A percentile compares a stretch with the other conserved stretches of the same genome.
These are phyloP conservation scores for Castanea sativa DNA, from an alignment of 306 rosid species.

Conservation along the genomic window DNA sequence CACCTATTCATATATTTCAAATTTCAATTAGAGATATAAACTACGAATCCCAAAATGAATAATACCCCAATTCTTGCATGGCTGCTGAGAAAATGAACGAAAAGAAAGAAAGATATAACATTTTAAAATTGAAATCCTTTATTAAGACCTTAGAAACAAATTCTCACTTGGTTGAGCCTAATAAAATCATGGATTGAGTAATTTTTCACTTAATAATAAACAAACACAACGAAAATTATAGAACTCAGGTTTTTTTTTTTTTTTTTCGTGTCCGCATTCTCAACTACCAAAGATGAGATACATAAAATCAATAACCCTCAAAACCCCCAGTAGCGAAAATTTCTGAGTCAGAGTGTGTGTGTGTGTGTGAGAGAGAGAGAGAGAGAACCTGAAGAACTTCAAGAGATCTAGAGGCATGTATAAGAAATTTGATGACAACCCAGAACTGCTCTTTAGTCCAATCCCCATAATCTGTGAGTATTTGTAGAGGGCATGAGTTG, in stretches of 20 bases:
- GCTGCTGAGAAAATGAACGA: not conserved
- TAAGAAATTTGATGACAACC: constrained; percentile 61
- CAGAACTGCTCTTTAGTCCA: constrained; percentile 63
- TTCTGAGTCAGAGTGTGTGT: not conserved
- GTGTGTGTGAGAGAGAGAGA: not conserved
- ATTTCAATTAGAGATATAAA: constrained; percentile 7
- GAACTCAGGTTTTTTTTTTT: not conserved
- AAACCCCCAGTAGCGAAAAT: not conserved
- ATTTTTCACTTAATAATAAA: not conserved
- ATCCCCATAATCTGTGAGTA: constrained; percentile 55
- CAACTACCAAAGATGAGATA: not conserved
- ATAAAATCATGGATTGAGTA: not conserved
- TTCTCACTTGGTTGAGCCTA: not conserved
- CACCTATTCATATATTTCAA: constrained; percentile 42
- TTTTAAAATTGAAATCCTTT: not conserved
- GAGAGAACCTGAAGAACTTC: constrained; percentile 50
- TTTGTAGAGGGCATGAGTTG: constrained; percentile 34
- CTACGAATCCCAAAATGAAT: not conserved
- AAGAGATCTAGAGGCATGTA: constrained; percentile 40
- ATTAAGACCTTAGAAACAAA: not conserved
- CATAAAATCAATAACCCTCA: not conserved
- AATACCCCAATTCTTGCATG: not conserved
- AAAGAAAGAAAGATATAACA: not conserved
- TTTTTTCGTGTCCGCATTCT: not conserved
- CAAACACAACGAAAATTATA: not conserved